A percentile compares a stretch with the other conserved stretches of the same genome.
These are phyloP conservation scores for Triticum monococcum DNA, from an alignment of 176 grass and related monocot genomes.

Conservation along the genomic window DNA sequence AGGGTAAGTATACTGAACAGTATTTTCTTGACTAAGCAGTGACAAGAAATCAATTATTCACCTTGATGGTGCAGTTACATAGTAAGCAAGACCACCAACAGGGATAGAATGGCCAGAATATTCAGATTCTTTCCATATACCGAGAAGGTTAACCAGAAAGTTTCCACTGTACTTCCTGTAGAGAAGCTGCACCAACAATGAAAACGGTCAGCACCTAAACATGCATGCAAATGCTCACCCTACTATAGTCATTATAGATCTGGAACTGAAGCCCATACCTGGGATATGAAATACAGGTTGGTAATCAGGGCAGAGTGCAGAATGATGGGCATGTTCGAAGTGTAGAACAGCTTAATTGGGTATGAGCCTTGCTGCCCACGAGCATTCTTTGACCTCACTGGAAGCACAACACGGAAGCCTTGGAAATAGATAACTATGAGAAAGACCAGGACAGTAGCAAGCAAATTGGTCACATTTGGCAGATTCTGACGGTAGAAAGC, in stretches of 20 bases:
- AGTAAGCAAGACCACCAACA: constrained; percentile 93
- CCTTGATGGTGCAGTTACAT: constrained; percentile 95
- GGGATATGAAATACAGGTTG: constrained; percentile 93
- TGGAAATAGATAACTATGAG: constrained; percentile 97
- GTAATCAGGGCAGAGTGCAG: constrained; percentile 89
- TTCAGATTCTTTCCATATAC: constrained; percentile 88
- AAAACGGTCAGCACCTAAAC: constrained; percentile 6
- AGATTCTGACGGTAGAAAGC: constrained; percentile 95
- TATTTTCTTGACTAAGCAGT: background rate
- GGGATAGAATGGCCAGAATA: constrained; percentile 82
- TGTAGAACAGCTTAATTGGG: constrained; percentile 96
- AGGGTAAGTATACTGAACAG: background rate
- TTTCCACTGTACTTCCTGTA: constrained; percentile 96
- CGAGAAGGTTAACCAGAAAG: constrained; percentile 90
- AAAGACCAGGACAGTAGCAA: constrained; percentile 91
- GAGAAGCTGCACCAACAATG: constrained; percentile 49
- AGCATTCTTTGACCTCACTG: constrained; percentile 91
- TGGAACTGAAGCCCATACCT: constrained; percentile 37
- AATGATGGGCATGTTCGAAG: constrained; percentile 95
- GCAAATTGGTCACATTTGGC: constrained; percentile 90
- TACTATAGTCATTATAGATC: background rate
- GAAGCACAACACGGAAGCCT: constrained; percentile 91
- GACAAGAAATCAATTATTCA: background rate
- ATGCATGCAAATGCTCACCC: background rate
- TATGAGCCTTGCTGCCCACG: constrained; percentile 95